These are phyloP conservation scores for Colletotrichum shisoi DNA, from an alignment of 2,329 filamentous ascomycete species.

Conservation along the genomic window DNA sequence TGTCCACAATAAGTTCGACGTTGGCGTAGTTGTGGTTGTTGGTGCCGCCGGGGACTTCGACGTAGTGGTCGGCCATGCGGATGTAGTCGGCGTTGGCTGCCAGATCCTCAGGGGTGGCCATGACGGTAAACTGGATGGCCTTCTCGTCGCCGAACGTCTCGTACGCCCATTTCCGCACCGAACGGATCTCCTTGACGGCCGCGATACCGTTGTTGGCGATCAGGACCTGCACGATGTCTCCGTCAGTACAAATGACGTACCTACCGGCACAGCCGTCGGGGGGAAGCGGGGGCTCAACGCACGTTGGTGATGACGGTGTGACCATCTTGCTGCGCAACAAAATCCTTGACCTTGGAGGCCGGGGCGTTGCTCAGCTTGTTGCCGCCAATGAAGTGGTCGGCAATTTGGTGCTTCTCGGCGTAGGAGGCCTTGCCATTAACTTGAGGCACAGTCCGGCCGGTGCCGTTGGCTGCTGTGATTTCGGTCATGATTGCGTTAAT, in stretches of 20 bases:
- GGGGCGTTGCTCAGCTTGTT: slow-evolving; percentile 84
- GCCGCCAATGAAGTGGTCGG: slow-evolving; percentile 95
- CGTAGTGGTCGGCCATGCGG: slow-evolving; percentile 99
- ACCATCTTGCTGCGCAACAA: slow-evolving; percentile 85
- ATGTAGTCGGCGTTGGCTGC: slow-evolving; percentile 99
- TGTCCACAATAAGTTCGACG: slow-evolving; percentile 97
- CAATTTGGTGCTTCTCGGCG: slow-evolving; percentile 81
- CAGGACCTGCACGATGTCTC: slow-evolving; percentile 70
- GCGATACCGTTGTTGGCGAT: slow-evolving; percentile 99
- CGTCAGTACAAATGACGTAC: slow-evolving; percentile 25
- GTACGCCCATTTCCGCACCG: slow-evolving; percentile 99
- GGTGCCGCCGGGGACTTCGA: slow-evolving; percentile 96
- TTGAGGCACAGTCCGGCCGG: slow-evolving; percentile 60
- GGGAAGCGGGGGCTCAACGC: slow-evolving; percentile 51
- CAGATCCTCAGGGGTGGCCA: slow-evolving; percentile 98
- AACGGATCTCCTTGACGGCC: slow-evolving; percentile 98
- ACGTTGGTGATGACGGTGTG: slow-evolving; percentile 99
- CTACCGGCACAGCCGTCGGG: not conserved
- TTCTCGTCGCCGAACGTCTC: slow-evolving; percentile 98
- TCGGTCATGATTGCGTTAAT: slow-evolving; percentile 57
- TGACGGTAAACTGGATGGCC: slow-evolving; percentile 98
- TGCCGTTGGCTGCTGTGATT: slow-evolving; percentile 53
- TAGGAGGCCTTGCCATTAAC: slow-evolving; percentile 71
- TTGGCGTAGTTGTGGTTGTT: slow-evolving; percentile 99
- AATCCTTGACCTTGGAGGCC: slow-evolving; percentile 92